phyloP scores from a whole-genome alignment of 108 stramenopile genomes.

The Pseudonitzschia delicatissima region DNA sequence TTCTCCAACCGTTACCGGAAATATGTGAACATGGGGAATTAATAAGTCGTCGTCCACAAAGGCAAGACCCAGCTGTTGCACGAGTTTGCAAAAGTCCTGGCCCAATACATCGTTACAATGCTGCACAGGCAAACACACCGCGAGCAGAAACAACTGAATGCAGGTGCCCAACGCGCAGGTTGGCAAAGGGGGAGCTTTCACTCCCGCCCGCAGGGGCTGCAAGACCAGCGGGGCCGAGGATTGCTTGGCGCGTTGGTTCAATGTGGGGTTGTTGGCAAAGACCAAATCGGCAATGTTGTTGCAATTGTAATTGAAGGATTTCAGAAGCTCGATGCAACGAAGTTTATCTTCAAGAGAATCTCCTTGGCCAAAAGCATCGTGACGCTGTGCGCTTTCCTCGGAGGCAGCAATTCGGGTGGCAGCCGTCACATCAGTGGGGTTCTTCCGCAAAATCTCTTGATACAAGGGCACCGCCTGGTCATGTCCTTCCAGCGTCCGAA shows the following conservation, averaged over 20 bases:
- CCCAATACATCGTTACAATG: constrained; percentile 37
- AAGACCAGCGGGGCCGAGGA: constrained; percentile 33
- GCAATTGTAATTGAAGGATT: constrained; percentile 8
- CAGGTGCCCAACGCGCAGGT: constrained; percentile 5
- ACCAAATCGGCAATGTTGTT: constrained; percentile 12
- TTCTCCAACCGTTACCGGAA: constrained; percentile 29
- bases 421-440: constrained; percentile 48
- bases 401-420: constrained; percentile 54
- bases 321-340: background rate
- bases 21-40: constrained; percentile 65
- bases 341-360: no score
- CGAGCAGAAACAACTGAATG: constrained; percentile 21
- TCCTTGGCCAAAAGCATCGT: constrained; percentile 14
- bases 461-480: constrained; percentile 39
- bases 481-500: constrained; percentile 49
- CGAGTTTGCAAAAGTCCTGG: constrained; percentile 31
- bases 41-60: constrained; percentile 38
- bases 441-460: constrained; percentile 33
- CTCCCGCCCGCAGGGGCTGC: constrained; percentile 26
- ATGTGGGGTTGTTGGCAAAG: background rate
- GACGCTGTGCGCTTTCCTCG: constrained; percentile 12
- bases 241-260: background rate
- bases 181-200: constrained; percentile 7
- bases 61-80: constrained; percentile 51
- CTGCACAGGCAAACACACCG: constrained; percentile 27